phyloP scores from a whole-genome alignment of 768 basidiomycete species.

The Auricularia sp. region DNA sequence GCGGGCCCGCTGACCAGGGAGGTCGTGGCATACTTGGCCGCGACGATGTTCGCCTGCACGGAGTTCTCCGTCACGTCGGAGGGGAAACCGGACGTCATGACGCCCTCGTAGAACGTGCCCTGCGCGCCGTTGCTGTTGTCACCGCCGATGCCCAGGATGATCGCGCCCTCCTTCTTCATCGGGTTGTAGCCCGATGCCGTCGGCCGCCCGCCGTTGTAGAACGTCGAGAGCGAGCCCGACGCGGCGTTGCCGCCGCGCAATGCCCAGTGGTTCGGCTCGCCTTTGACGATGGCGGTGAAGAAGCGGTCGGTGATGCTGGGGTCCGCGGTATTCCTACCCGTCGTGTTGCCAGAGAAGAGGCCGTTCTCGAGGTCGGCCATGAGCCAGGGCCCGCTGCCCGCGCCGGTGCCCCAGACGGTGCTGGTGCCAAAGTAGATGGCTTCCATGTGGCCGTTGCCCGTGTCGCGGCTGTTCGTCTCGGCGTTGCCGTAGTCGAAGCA shows the following conservation, averaged over 20 bases:
- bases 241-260: neutral
- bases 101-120: no score
- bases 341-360: neutral
- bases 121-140: constrained; percentile 7
- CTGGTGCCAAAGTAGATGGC: constrained; percentile 4
- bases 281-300: neutral
- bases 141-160: constrained; percentile 8
- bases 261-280: neutral
- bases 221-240: constrained; percentile 3
- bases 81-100: neutral
- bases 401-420: neutral
- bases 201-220: constrained; percentile 1
- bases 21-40: neutral
- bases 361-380: constrained; percentile 4
- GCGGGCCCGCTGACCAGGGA: neutral
- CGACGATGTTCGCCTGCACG: constrained; percentile 1
- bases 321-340: neutral
- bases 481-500: constrained; percentile 3
- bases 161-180: neutral
- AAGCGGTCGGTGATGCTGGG: constrained; percentile 1
- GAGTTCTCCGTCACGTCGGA: constrained; percentile 1
- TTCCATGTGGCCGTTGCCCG: constrained; percentile 1
- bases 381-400: constrained; percentile 2
- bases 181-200: constrained; percentile 3
- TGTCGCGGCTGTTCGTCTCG: constrained; percentile 1